Evolutionary conservation across 2,329 filamentous ascomycete genomes (phyloP), one percentile per base, ranked within the genome.

Genomic region (Proliferodiscus dingleyae): DNA sequence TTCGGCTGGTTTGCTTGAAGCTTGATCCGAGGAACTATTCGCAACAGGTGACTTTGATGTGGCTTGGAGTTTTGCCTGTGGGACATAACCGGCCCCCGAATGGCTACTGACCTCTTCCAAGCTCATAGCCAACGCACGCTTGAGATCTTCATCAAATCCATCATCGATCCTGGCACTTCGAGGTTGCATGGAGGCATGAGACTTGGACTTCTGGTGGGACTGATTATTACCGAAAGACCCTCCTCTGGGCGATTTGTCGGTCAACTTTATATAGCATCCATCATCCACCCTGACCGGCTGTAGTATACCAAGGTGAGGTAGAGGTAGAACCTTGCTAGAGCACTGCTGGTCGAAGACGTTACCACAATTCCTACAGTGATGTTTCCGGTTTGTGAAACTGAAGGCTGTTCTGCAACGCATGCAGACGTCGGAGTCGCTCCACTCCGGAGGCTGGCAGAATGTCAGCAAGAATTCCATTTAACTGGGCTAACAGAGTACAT

Each of bases 311-410:
- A 98, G 77, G 64, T 97, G 93, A 11, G 93, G 91, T 13, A 98
- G 72, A 4, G 93, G 85, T 32, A 95, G 77, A 18, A 78, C 81
- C 70, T 97, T 97, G 71, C 81, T 84, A 11, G 91, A 97, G 64
- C 93, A 98, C 59, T 93, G 84, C 54, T 91, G 89, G 63, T 95
- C 94, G 65, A 98, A 98, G 60, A 95, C 93, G 67, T 93, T 95
- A 41, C 93, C 93, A 62, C 93, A 98, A 66, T 98, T 98, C 55
- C 93, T 83, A 62, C 93, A 98, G 66, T 98, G 93, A 64, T 98
- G 93, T 65, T 97, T 98, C 61, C 93, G 84, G 66, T 98, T 98
- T 45, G 91, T 98, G 63, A 98, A 96, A 38, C 89, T 96, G 61
- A 98, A 98, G 15, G 89, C 71, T 10, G 91, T 96, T 57, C 93